phyloP scores from a whole-genome alignment of 2,329 filamentous ascomycete genomes.

The Talaromyces sp. region DNA sequence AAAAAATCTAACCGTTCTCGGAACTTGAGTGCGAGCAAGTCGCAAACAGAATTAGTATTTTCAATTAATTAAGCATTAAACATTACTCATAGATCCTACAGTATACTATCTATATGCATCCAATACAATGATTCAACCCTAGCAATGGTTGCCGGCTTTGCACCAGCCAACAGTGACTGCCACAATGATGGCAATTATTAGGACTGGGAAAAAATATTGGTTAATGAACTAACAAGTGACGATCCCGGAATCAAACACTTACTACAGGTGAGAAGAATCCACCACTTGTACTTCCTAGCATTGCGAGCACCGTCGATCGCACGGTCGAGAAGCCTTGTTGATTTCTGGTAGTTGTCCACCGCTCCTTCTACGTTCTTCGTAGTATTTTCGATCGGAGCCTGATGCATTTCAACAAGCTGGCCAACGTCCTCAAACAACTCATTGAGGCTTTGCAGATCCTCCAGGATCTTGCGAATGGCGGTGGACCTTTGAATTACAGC shows the following conservation, averaged over 20 bases:
- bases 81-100: no score
- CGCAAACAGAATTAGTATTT: no score
- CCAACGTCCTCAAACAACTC: constrained; percentile 13
- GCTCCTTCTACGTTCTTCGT: background rate
- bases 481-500: constrained; percentile 15
- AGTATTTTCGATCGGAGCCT: constrained; percentile 8
- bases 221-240: background rate
- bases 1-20: no score
- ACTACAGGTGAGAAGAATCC: constrained; percentile 11
- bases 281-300: constrained; percentile 19
- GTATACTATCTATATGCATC: no score
- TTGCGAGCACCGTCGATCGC: constrained; percentile 12
- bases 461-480: constrained; percentile 17
- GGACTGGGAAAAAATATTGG: no score
- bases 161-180: no score
- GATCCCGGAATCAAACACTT: no score
- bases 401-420: constrained; percentile 11
- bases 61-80: no score
- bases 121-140: no score
- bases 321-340: constrained; percentile 4
- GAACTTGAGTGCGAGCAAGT: no score
- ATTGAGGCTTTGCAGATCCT: constrained; percentile 9
- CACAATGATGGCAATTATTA: no score
- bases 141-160: no score
- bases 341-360: background rate